Percentiles rank a stretch among this genome's conserved stretches.
Evolutionary conservation across 2,329 filamentous ascomycete species (phyloP).

Genomic region (Dactylellina cionopaga): DNA sequence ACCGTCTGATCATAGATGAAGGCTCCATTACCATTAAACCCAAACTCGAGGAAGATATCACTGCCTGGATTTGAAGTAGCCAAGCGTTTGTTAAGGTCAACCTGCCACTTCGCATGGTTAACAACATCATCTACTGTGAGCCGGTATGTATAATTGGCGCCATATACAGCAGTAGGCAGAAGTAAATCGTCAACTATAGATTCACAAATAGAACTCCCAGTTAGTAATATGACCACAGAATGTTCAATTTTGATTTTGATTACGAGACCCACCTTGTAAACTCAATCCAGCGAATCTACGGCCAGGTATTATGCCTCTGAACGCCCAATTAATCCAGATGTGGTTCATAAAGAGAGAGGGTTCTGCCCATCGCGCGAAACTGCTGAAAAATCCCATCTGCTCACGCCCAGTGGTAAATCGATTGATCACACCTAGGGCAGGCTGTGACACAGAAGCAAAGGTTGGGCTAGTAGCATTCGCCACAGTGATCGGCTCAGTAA

Average conservation of each 20-base stretch:
- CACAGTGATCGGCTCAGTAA: constrained; percentile 27
- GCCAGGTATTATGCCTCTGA: constrained; percentile 60
- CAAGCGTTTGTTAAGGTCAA: constrained; percentile 22
- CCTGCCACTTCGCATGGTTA: constrained; percentile 41
- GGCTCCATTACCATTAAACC: constrained; percentile 43
- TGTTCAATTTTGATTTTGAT: neutral
- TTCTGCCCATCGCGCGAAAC: constrained; percentile 66
- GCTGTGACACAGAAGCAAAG: constrained; percentile 4
- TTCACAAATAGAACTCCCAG: constrained; percentile 58
- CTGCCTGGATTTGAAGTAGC: constrained; percentile 23
- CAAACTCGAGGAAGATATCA: constrained; percentile 40
- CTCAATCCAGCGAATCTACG: constrained; percentile 4
- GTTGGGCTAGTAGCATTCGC: constrained; percentile 19
- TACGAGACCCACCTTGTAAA: constrained; percentile 9
- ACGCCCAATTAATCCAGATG: constrained; percentile 48
- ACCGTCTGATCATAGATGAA: constrained; percentile 47
- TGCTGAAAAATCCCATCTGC: constrained; percentile 72
- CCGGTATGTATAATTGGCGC: constrained; percentile 55
- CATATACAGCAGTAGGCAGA: constrained; percentile 55
- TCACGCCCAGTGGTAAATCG: constrained; percentile 66
- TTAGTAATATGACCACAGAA: constrained; percentile 55
- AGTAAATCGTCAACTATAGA: constrained; percentile 52
- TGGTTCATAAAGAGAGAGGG: constrained; percentile 44
- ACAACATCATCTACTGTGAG: constrained; percentile 16
- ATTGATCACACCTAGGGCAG: constrained; percentile 70